Base-by-base conservation (phyloP, 2,329 filamentous ascomycete species). In the Aspergillus pseudoviridinutans region DNA sequence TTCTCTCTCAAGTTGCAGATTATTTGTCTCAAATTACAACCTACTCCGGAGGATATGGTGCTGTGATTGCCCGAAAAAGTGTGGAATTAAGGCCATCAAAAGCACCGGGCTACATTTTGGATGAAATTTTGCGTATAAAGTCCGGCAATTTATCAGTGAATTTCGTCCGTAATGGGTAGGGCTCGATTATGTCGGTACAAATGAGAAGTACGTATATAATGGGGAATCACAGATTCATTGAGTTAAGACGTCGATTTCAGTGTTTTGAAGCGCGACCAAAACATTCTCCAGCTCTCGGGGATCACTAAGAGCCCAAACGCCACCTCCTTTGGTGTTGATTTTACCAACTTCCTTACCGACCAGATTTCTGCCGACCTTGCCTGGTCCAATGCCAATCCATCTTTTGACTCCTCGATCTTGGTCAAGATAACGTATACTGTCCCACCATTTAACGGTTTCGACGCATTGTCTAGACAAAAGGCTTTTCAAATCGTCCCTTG, bases 361-460 rank as follows among this genome's bases (percentile, higher is more conserved):
- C 7, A 97, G 80, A 71, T 97, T 97, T 57, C 92, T 83, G 0
- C 93, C 93, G 2, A 97, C 93, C 72, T 96, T 96, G 4, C 93
- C 93, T 0, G 93, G 93, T 0, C 93, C 93, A 61, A 97, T 91
- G 47, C 93, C 93, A 51, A 97, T 84, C 89, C 93, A 97, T 56
- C 92, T 81, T 66, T 87, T 82, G 20, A 96, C 90, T 61, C 87
- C 87, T 68, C 88, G 84, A 66, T 94, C 86, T 71, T 94, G 87
- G 71, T 97, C 91, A 51, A 97, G 78, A 69, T 95, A 96, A 64
- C 86, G 87, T 67, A 97, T 92, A 67, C 90, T 94, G 65, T 95
- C 91, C 87, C 92, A 96, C 93, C 93, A 97, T 58, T 85, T 82
- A 46, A 97, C 91, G 29, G 92, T 97, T 77, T 96, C 91, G n/a